A percentile compares a stretch with the other conserved stretches of the same genome.
These are phyloP conservation scores for Candida xyloterini DNA, from an alignment of 805 yeast species.

Conservation along the genomic window DNA sequence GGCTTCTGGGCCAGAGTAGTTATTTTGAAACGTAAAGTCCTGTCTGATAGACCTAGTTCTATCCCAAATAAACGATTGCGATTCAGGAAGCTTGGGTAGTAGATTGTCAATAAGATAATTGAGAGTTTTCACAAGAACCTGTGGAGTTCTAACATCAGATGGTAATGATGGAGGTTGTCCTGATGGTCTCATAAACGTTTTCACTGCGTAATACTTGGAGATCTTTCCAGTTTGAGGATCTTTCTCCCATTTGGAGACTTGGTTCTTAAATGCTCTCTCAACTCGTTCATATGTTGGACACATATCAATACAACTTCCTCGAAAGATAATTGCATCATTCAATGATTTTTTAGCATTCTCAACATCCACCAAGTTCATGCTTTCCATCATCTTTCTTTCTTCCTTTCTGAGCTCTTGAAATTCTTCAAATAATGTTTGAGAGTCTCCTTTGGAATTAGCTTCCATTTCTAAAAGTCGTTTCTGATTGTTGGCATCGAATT, in stretches of 20 bases:
- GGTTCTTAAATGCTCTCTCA: slow-evolving; percentile 81
- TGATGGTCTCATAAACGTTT: slow-evolving; percentile 94
- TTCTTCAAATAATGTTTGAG: slow-evolving; percentile 71
- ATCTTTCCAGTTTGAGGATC: slow-evolving; percentile 60
- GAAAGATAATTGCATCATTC: slow-evolving; percentile 83
- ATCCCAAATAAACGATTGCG: slow-evolving; percentile 94
- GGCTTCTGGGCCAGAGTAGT: slow-evolving; percentile 90
- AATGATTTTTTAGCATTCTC: slow-evolving; percentile 79
- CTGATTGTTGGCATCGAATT: slow-evolving; percentile 81
- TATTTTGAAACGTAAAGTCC: slow-evolving; percentile 94
- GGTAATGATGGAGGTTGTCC: slow-evolving; percentile 98
- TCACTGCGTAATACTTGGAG: slow-evolving; percentile 62
- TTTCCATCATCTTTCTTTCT: slow-evolving; percentile 79
- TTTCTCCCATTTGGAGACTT: slow-evolving; percentile 74
- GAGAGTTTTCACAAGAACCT: slow-evolving; percentile 60
- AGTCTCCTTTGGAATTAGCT: slow-evolving; percentile 42
- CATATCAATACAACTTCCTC: slow-evolving; percentile 90
- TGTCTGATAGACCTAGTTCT: slow-evolving; percentile 95
- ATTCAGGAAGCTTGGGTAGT: slow-evolving; percentile 67
- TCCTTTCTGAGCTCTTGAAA: slow-evolving; percentile 68
- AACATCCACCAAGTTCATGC: slow-evolving; percentile 77
- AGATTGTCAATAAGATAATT: slow-evolving; percentile 66
- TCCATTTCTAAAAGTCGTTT: slow-evolving; percentile 54
- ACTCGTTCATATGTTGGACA: slow-evolving; percentile 93
- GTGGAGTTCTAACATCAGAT: slow-evolving; percentile 95